Evolutionary conservation across 208 protist genomes (phyloP).

Genomic region (Acanthamoeba healyi): DNA sequence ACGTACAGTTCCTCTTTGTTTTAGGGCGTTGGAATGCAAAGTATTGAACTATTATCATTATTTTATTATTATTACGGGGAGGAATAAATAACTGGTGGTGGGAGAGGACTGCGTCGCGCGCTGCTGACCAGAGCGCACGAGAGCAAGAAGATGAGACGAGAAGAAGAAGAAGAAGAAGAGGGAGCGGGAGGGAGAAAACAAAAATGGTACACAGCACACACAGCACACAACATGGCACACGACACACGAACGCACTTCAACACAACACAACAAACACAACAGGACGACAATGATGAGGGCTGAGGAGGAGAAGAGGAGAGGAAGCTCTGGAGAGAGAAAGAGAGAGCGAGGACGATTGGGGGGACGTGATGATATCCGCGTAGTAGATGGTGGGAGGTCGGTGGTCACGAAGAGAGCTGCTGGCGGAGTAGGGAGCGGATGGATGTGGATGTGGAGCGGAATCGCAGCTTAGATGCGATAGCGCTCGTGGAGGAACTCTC

Average conservation of each 20-base stretch:
- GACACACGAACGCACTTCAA: background rate
- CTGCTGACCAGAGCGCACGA: too few relatives aligned
- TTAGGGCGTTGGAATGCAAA: too few relatives aligned
- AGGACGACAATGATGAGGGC: background rate
- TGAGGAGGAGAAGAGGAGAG: background rate
- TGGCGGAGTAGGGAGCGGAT: background rate
- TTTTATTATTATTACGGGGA: background rate
- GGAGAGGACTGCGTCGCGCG: background rate
- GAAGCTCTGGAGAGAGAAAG: background rate
- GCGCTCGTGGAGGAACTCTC: constrained; percentile 34
- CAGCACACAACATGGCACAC: background rate
- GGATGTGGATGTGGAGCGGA: background rate
- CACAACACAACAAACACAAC: background rate
- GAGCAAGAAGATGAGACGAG: too few relatives aligned
- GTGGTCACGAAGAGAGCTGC: background rate
- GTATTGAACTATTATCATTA: background rate
- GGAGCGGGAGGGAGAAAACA: background rate
- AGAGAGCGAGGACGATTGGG: background rate
- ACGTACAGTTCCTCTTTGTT: too few relatives aligned
- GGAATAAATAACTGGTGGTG: background rate
- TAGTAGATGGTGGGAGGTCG: background rate
- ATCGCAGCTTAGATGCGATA: constrained; percentile 67
- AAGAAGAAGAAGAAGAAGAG: background rate
- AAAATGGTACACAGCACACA: background rate
- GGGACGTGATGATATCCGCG: background rate